Evolutionary conservation across 2,329 filamentous ascomycete species (phyloP).

Genomic region (Akanthomyces muscarius): DNA sequence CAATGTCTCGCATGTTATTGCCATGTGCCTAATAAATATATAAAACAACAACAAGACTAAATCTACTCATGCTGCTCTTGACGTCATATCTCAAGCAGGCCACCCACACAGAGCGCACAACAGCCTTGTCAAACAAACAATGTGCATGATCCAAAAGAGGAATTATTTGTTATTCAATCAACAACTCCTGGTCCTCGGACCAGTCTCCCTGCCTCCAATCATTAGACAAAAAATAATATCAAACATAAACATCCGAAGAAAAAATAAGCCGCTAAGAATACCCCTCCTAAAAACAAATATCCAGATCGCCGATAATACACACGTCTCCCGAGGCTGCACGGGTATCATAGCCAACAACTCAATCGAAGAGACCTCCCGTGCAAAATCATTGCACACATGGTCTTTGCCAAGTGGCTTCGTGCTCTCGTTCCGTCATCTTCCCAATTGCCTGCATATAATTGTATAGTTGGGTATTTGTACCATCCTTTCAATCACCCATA

Average conservation of each 20-base stretch:
- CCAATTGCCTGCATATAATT: constrained; percentile 10
- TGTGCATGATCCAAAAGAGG: constrained; percentile 4
- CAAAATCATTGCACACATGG: neutral
- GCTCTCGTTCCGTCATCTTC: constrained; percentile 12
- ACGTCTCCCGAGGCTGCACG: constrained; percentile 2
- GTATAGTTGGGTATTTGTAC: constrained; percentile 16
- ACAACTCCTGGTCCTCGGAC: neutral
- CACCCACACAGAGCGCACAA: too few species aligned
- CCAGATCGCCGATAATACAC: constrained; percentile 16
- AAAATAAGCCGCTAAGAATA: constrained; percentile 1
- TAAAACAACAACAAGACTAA: neutral
- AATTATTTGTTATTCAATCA: constrained; percentile 7
- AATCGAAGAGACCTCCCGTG: neutral
- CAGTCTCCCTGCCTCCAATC: constrained; percentile 1
- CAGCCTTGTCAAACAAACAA: neutral
- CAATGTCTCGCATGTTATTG: neutral
- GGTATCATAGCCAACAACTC: constrained; percentile 10
- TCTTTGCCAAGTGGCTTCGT: constrained; percentile 14
- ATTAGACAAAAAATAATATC: constrained; percentile 17
- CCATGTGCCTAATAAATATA: neutral
- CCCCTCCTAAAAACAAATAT: constrained; percentile 7
- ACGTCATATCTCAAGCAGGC: neutral
- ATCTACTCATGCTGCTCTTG: neutral
- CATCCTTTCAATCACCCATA: constrained; percentile 15
- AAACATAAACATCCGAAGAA: constrained; percentile 12